Conservation (phyloP, 768 basidiomycete genomes). For the Mycena albidolilacea region DNA sequence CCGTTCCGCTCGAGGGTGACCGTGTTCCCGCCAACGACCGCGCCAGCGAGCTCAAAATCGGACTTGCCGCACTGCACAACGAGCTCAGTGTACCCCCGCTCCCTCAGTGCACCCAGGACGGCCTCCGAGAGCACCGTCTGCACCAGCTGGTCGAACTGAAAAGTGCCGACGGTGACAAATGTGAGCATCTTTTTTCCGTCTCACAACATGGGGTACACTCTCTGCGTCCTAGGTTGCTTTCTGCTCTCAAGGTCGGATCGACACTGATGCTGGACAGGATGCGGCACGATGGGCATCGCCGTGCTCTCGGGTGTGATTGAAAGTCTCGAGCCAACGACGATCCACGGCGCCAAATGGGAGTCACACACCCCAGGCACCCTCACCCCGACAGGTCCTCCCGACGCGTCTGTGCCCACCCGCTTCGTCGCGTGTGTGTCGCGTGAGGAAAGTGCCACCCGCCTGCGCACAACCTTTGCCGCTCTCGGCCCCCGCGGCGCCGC, state of each 20-base stretch:
- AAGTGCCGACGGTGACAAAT: slow-evolving; percentile 93
- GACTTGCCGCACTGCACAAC: slow-evolving; percentile 88
- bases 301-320: slow-evolving; percentile 93
- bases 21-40: slow-evolving; percentile 48
- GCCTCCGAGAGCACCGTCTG: slow-evolving; percentile 67
- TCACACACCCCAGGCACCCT: slow-evolving; percentile 79
- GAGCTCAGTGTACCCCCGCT: slow-evolving; percentile 71
- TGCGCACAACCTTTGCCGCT: slow-evolving; percentile 71
- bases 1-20: slow-evolving; percentile 53
- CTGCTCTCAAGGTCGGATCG: not conserved
- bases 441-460: slow-evolving; percentile 78
- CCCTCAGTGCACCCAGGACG: slow-evolving; percentile 69
- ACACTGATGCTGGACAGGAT: slow-evolving; percentile 68
- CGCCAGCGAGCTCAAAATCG: slow-evolving; percentile 55
- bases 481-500: slow-evolving; percentile 72
- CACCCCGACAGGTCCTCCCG: slow-evolving; percentile 74
- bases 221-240: slow-evolving; percentile 84
- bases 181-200: slow-evolving; percentile 55
- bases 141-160: slow-evolving; percentile 85
- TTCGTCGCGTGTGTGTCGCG: slow-evolving; percentile 93
- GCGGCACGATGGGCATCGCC: slow-evolving; percentile 98
- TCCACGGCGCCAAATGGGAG: slow-evolving; percentile 54
- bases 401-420: slow-evolving; percentile 80
- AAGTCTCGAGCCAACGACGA: slow-evolving; percentile 71
- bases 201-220: slow-evolving; percentile 86